phyloP scores from a whole-genome alignment of 805 yeast genomes.

The Cyberlindnera japonica region DNA sequence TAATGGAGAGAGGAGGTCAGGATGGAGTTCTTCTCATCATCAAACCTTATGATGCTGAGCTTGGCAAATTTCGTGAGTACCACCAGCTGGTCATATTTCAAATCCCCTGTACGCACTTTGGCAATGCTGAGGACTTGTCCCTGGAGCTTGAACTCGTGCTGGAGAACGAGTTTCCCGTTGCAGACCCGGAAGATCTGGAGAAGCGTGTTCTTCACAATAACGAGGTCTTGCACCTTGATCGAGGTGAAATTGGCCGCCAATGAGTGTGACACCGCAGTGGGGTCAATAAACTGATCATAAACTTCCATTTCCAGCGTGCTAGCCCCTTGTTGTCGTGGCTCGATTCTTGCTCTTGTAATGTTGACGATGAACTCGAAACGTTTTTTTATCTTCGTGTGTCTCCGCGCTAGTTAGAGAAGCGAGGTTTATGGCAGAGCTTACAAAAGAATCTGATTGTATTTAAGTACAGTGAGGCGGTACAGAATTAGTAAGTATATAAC shows the following conservation, averaged over 20 bases:
- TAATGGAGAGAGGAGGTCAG: constrained; percentile 78
- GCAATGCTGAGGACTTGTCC: constrained; percentile 64
- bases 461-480: too few species aligned
- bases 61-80: constrained; percentile 74
- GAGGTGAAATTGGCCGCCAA: constrained; percentile 49
- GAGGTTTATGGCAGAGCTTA: too few species aligned
- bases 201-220: constrained; percentile 67
- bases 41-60: constrained; percentile 72
- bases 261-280: constrained; percentile 66
- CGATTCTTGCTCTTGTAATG: too few species aligned
- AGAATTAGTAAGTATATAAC: too few species aligned
- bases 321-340: too few species aligned
- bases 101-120: constrained; percentile 45
- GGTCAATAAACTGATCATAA: constrained; percentile 71
- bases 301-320: too few species aligned
- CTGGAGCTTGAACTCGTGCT: constrained; percentile 65
- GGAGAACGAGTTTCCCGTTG: constrained; percentile 32
- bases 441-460: too few species aligned
- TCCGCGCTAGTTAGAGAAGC: too few species aligned
- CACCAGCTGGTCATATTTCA: constrained; percentile 54
- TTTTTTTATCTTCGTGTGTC: too few species aligned
- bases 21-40: constrained; percentile 47
- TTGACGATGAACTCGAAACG: too few species aligned
- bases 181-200: constrained; percentile 35
- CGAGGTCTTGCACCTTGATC: constrained; percentile 42